Evolutionary conservation across 2,329 filamentous ascomycete genomes (phyloP), one percentile per base, ranked within the genome.

Genomic region (Lojkania enalia): DNA sequence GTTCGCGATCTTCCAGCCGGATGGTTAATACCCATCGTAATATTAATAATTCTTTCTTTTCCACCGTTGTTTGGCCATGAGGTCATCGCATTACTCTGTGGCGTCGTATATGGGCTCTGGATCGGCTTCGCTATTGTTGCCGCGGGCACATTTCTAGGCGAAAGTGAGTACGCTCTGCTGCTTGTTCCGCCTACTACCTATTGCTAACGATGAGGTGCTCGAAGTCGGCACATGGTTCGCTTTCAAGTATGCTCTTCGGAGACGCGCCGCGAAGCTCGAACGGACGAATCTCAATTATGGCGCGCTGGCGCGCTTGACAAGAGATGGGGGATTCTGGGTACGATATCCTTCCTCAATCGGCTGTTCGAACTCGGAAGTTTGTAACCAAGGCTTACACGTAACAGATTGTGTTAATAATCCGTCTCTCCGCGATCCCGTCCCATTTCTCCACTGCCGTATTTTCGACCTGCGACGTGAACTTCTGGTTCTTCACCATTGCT

Each of bases 361-460:
- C n/a, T n/a, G n/a, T n/a, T n/a, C n/a, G n/a, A n/a, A n/a, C n/a
- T n/a, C n/a, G n/a, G n/a, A n/a, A n/a, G n/a, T 27, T 7, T 27
- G 25, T 27, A 27, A 27, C 25, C 25, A 27, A n/a, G n/a, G 27
- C 20, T 3, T 13, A 6, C 4, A 5, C 12, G 12, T n/a, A 13
- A 5, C 21, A 44, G 44, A 64, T 68, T 20, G 63, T 68, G 18
- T 56, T 68, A 9, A 23, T 68, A 16, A 68, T 68, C 41, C 63
- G 65, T 5, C 54, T 68, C 5, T 61, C 57, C 25, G 65, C 63
- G n/a, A 57, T 67, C 20, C 65, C 65, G 6, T 54, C 62, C 25
- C 65, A 68, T 48, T 67, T 68, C 48, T 62, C 57, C 15, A 66
- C 64, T 14, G 65, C 64, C 31, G 64, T 67, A 1, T 68, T 68